Percentiles rank a stretch among this genome's conserved stretches.
phyloP scores from a whole-genome alignment of 345 rosid species.

The Angophora floribunda region DNA sequence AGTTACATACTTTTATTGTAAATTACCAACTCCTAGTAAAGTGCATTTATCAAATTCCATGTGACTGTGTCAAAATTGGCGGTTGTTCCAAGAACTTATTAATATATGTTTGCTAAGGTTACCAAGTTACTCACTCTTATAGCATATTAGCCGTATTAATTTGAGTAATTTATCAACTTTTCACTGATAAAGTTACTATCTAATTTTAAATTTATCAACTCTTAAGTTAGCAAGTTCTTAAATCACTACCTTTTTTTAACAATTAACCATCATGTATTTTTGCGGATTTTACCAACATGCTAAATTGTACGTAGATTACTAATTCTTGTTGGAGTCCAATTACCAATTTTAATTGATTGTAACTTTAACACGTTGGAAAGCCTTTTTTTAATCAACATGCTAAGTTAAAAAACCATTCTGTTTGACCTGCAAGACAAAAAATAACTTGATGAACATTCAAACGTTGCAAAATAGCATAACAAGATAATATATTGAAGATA shows the following conservation, averaged over 20 bases:
- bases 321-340: too few species aligned
- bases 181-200: too few species aligned
- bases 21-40: neutral
- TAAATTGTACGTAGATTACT: too few species aligned
- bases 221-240: neutral
- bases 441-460: too few species aligned
- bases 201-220: too few species aligned
- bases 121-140: neutral
- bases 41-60: neutral
- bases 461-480: too few species aligned
- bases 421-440: too few species aligned
- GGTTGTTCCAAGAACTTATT: neutral
- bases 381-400: too few species aligned
- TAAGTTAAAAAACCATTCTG: too few species aligned
- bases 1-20: neutral
- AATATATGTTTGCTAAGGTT: neutral
- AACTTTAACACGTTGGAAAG: too few species aligned
- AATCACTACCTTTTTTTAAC: neutral
- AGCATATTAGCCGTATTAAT: neutral
- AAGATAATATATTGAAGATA: too few species aligned
- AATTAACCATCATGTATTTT: neutral
- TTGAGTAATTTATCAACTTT: neutral
- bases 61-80: neutral
- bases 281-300: neutral
- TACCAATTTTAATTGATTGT: too few species aligned